A percentile compares a stretch with the other conserved stretches of the same genome.
Evolutionary conservation across 2,329 filamentous ascomycete species (phyloP).

Genomic region (Alternaria angustiovoidea): DNA sequence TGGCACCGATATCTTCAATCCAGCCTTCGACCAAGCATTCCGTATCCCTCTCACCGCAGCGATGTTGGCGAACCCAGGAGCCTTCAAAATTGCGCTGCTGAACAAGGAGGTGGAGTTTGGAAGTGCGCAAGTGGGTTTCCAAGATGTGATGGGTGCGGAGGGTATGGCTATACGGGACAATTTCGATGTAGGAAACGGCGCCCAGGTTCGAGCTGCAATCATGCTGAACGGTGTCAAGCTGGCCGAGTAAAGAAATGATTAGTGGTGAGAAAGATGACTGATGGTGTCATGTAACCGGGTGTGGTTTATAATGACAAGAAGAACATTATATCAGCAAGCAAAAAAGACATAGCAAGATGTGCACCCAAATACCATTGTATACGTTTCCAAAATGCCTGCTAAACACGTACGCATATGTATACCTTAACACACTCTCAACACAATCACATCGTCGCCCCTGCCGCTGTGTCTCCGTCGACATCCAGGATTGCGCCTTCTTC

Average conservation of each 20-base stretch:
- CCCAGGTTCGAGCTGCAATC: conserved; percentile 34
- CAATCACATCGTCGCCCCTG: conserved; percentile 46
- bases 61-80: conserved; percentile 29
- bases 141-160: conserved; percentile 34
- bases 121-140: conserved; percentile 35
- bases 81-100: conserved; percentile 39
- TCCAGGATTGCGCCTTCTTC: conserved; percentile 45
- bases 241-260: conserved; percentile 11
- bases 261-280: not conserved
- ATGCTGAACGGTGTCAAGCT: conserved; percentile 33
- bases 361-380: not conserved
- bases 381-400: not conserved
- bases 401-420: not conserved
- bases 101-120: conserved; percentile 41
- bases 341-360: not conserved
- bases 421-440: not conserved
- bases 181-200: conserved; percentile 40
- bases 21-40: conserved; percentile 58
- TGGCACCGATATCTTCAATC: conserved; percentile 60
- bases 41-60: conserved; percentile 52
- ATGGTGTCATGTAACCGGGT: too few species aligned
- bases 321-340: not conserved
- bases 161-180: conserved; percentile 29
- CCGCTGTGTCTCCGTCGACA: conserved; percentile 40
- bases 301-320: not conserved